phyloP scores from a whole-genome alignment of 306 rosid species.

The Myrica gale region DNA sequence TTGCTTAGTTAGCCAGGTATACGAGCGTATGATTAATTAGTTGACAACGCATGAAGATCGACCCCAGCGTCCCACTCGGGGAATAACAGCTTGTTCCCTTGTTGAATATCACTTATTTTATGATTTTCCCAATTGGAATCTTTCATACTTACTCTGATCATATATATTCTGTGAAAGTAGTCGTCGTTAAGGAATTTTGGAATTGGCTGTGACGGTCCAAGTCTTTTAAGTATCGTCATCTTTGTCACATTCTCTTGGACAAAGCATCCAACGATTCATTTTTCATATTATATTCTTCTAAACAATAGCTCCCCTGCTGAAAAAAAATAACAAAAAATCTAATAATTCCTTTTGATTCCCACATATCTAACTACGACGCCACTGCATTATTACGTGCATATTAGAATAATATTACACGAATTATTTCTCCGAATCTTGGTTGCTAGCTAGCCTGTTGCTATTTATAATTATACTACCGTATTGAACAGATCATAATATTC shows the following conservation, averaged over 20 bases:
- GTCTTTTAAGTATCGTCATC: neutral
- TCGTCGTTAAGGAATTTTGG: neutral
- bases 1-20: neutral
- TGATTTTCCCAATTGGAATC: neutral
- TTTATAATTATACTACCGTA: neutral
- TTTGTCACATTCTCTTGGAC: conserved; percentile 38
- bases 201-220: neutral
- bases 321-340: too few relatives aligned
- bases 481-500: neutral
- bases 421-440: neutral
- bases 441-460: neutral
- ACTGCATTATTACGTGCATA: neutral
- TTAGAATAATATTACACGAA: neutral
- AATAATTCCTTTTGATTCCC: neutral
- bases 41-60: neutral
- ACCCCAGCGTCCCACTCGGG: neutral
- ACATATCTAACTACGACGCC: neutral
- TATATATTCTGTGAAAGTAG: neutral
- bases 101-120: neutral
- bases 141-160: neutral
- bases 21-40: neutral
- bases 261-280: conserved; percentile 21
- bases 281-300: neutral
- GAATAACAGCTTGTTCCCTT: neutral
- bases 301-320: neutral